Evolutionary conservation across 2,329 filamentous ascomycete species (phyloP).

Genomic region (Nannizzia gypsea): DNA sequence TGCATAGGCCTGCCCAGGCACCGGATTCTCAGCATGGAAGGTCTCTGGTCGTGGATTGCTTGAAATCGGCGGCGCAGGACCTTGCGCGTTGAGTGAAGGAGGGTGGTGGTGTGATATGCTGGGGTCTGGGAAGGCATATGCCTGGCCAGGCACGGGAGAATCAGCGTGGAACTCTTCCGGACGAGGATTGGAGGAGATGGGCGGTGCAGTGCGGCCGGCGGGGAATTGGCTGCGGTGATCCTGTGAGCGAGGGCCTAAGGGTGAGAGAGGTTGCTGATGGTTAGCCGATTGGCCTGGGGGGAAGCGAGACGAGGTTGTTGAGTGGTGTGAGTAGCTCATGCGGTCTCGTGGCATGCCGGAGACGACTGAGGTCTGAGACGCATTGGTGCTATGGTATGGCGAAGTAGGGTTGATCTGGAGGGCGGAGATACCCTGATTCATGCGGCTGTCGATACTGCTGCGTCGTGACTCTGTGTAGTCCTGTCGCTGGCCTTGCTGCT

Average conservation of each 20-base stretch:
- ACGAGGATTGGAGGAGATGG: slow-evolving; percentile 39
- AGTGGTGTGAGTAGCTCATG: slow-evolving; percentile 22
- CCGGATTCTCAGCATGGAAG: slow-evolving; percentile 40
- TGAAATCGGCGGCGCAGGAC: slow-evolving; percentile 32
- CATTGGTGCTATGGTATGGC: slow-evolving; percentile 38
- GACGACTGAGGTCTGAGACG: slow-evolving; percentile 30
- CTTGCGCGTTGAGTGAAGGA: slow-evolving; percentile 15
- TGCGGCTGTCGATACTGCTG: slow-evolving; percentile 39
- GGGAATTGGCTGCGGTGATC: slow-evolving; percentile 32
- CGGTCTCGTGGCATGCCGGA: slow-evolving; percentile 19
- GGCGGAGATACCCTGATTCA: slow-evolving; percentile 39
- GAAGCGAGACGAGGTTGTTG: slow-evolving; percentile 18
- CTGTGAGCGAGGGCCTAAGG: slow-evolving; percentile 28
- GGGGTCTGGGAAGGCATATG: slow-evolving; percentile 41
- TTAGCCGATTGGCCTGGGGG: slow-evolving; percentile 25
- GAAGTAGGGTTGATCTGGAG: slow-evolving; percentile 34
- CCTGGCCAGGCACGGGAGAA: slow-evolving; percentile 38
- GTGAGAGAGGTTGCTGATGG: slow-evolving; percentile 28
- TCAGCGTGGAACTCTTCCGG: slow-evolving; percentile 41
- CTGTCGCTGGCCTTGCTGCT: slow-evolving; percentile 21
- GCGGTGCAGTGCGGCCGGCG: slow-evolving; percentile 37
- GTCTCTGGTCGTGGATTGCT: slow-evolving; percentile 40
- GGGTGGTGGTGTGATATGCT: slow-evolving; percentile 20
- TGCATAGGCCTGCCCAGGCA: slow-evolving; percentile 40
- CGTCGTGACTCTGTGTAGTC: slow-evolving; percentile 38